Percentiles rank a stretch among this genome's conserved stretches.
Conservation (phyloP, 139 green algal genomes). For the Chlamydomonas sphaeroides region DNA sequence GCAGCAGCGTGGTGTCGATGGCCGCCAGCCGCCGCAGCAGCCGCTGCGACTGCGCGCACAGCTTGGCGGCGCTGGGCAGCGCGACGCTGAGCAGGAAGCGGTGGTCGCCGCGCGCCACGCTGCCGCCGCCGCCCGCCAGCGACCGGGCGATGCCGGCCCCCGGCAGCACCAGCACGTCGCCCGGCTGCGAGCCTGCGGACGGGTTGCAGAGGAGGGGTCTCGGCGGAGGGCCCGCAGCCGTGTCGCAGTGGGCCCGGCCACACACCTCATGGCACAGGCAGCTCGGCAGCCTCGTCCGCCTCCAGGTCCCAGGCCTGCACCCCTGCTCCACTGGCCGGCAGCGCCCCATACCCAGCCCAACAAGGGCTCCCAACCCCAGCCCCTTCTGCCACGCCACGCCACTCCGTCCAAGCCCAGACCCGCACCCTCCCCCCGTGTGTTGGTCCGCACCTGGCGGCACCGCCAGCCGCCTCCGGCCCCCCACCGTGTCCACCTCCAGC, state of each 20-base stretch:
- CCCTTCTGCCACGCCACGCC: neutral
- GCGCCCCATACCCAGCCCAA: no score
- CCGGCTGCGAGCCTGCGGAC: slow-evolving; percentile 38
- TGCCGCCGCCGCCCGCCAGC: neutral
- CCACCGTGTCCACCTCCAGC: slow-evolving; percentile 41
- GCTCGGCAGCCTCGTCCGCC: neutral
- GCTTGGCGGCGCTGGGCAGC: slow-evolving; percentile 10
- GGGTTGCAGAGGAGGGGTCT: neutral
- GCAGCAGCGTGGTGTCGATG: neutral
- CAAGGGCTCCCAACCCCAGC: neutral
- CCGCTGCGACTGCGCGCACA: neutral
- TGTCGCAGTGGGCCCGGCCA: no score
- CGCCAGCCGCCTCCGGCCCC: slow-evolving; percentile 21
- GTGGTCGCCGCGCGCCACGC: slow-evolving; percentile 41
- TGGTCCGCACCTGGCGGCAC: slow-evolving; percentile 44
- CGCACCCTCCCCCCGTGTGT: no score
- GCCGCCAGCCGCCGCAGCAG: slow-evolving; percentile 32
- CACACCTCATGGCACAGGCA: neutral
- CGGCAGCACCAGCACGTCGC: slow-evolving; percentile 27
- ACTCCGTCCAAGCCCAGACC: neutral
- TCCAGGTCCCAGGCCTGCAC: neutral
- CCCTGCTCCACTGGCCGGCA: neutral
- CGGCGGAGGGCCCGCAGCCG: no score
- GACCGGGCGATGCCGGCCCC: slow-evolving; percentile 21
- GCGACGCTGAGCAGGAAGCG: slow-evolving; percentile 23